phyloP scores from a whole-genome alignment of 2,329 filamentous ascomycete species.

The Neoarthrinium moseri region DNA sequence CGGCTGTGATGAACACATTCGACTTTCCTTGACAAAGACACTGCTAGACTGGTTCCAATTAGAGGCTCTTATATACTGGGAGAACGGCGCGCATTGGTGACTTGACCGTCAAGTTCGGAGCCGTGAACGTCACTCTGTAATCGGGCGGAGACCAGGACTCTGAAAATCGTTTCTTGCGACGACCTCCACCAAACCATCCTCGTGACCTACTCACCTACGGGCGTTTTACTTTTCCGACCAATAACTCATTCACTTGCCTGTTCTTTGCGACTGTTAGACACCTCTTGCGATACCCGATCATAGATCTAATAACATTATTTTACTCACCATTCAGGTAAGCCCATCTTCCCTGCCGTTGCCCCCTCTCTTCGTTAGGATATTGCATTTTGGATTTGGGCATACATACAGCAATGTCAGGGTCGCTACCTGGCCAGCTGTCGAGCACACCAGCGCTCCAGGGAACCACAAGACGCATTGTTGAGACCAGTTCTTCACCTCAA shows the following conservation, averaged over 20 bases:
- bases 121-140: too few species aligned
- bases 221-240: conserved; percentile 19
- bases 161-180: too few species aligned
- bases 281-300: conserved; percentile 30
- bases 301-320: conserved; percentile 31
- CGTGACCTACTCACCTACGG: conserved; percentile 3
- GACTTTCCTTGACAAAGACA: not conserved
- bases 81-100: not conserved
- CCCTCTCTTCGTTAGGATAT: too few species aligned
- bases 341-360: too few species aligned
- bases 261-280: conserved; percentile 26
- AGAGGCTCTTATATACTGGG: conserved; percentile 10
- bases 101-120: not conserved
- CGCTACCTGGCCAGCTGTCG: too few species aligned
- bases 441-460: too few species aligned
- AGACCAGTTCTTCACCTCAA: too few species aligned
- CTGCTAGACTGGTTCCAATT: conserved; percentile 8
- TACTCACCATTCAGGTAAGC: conserved; percentile 25
- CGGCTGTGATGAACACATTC: not conserved
- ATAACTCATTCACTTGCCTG: conserved; percentile 18
- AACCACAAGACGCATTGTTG: too few species aligned
- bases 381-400: too few species aligned
- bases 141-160: not conserved
- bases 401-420: too few species aligned
- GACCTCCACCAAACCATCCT: too few species aligned